Evolutionary conservation across 2,329 filamentous ascomycete species (phyloP), one percentile per base, ranked within the genome.

Genomic region (Sarocladium kiliense): DNA sequence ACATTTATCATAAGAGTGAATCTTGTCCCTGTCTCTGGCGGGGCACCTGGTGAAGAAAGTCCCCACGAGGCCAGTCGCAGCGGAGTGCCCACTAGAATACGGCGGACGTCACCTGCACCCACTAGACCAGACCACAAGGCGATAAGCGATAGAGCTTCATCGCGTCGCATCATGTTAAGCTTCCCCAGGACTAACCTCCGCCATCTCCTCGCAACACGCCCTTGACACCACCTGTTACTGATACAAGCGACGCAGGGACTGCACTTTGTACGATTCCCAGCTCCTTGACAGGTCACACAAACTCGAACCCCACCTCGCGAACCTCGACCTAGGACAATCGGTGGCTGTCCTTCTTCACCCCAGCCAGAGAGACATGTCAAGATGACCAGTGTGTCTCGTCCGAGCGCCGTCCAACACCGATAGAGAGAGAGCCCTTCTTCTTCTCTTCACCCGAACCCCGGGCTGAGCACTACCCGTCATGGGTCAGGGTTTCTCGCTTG

Each of bases 401-500:
- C 12, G 12, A 11, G 19, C 10, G 25, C 23, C 25, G 12, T 30
- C 16, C 7, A 30, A 47, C 14, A 36, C 12, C 26, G 30, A 21
- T 51, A 51, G 30, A 36, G 19, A 11, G n/a, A n/a, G n/a, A 19
- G 3, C 14, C 10, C n/a, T 23, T 6, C 3, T n/a, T 12, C 7
- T 36, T 27, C 3, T 6, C 47, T 3, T 34, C 3, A 16, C 6
- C 26, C 44, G 5, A 23, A 19, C 9, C 16, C 7, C 27, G 6
- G 19, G 26, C 18, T 23, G 26, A 21, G 53, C 37, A 57, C 56
- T 53, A 37, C 57, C 53, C 59, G 54, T 62, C 61, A 99, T 99
- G 94, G 94, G 94, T 61, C 94, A 99, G 80, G 92, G 91, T 61
- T 97, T 97, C 75, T 97, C 93, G 59, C 84, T 96, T 64, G 90